Conservation (phyloP, 495 filamentous ascomycete genomes). For the Hypoxylon rickii region DNA sequence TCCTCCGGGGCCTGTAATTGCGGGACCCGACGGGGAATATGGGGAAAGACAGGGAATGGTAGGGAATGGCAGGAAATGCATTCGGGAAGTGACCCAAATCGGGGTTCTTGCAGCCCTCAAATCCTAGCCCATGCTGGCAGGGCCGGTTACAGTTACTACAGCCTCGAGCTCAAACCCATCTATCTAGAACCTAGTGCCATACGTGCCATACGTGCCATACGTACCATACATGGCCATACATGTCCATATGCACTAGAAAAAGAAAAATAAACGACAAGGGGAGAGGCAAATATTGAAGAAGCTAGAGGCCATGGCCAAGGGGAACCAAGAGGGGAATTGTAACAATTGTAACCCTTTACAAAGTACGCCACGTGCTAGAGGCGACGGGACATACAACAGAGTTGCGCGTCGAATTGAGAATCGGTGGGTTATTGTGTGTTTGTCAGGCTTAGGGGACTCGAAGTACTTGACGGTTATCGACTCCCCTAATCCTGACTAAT, state of each 20-base stretch:
- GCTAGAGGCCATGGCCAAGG: not conserved
- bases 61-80: conserved; percentile 22
- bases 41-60: conserved; percentile 18
- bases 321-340: conserved; percentile 4
- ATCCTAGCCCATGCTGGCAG: conserved; percentile 9
- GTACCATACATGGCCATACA: too few relatives aligned
- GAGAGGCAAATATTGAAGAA: not conserved
- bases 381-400: conserved; percentile 1
- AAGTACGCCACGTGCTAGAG: conserved; percentile 21
- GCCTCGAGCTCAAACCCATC: not conserved
- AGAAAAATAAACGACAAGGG: too few relatives aligned
- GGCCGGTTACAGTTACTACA: conserved; percentile 13
- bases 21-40: conserved; percentile 32
- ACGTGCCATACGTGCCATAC: too few relatives aligned
- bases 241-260: too few relatives aligned
- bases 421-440: not conserved
- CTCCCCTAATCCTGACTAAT: conserved; percentile 23
- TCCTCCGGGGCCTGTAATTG: conserved; percentile 27
- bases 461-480: conserved; percentile 5
- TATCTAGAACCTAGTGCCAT: not conserved
- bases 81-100: conserved; percentile 28
- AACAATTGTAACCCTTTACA: conserved; percentile 13
- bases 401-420: conserved; percentile 23
- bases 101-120: conserved; percentile 25
- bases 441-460: not conserved